These are phyloP conservation scores for Yarrowia sp. DNA, from an alignment of 805 yeast genomes.

Conservation along the genomic window DNA sequence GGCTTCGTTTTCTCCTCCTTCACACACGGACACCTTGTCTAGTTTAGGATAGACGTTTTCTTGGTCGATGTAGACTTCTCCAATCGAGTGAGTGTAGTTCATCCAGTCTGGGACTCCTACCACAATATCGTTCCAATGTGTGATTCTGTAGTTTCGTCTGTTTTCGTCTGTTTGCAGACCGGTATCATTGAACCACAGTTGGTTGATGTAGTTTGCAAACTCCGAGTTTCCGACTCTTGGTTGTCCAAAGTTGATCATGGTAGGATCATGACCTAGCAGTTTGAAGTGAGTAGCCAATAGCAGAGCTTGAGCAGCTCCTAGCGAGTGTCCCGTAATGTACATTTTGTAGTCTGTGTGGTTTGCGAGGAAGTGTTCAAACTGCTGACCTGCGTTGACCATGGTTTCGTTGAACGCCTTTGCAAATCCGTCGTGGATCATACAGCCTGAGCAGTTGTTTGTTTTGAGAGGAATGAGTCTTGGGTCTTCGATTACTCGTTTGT, in stretches of 20 bases:
- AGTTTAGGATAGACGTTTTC: background rate
- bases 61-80: conserved; percentile 1
- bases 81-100: background rate
- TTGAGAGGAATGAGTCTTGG: background rate
- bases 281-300: background rate
- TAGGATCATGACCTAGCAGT: background rate
- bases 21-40: background rate
- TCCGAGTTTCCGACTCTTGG: conserved; percentile 2
- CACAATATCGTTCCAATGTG: background rate
- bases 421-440: background rate
- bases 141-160: background rate
- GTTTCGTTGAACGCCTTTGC: background rate
- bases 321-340: background rate
- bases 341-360: conserved; percentile 7
- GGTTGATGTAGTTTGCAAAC: background rate
- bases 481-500: too few relatives aligned
- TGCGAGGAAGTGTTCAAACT: background rate
- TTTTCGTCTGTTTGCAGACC: background rate
- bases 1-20: conserved; percentile 26
- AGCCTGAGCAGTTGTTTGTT: background rate
- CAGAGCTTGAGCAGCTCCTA: conserved; percentile 3
- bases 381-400: background rate
- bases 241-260: background rate
- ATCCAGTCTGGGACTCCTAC: background rate
- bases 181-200: background rate